Evolutionary conservation across 2,329 filamentous ascomycete genomes (phyloP).

Genomic region (Sordariomycetes sp.): DNA sequence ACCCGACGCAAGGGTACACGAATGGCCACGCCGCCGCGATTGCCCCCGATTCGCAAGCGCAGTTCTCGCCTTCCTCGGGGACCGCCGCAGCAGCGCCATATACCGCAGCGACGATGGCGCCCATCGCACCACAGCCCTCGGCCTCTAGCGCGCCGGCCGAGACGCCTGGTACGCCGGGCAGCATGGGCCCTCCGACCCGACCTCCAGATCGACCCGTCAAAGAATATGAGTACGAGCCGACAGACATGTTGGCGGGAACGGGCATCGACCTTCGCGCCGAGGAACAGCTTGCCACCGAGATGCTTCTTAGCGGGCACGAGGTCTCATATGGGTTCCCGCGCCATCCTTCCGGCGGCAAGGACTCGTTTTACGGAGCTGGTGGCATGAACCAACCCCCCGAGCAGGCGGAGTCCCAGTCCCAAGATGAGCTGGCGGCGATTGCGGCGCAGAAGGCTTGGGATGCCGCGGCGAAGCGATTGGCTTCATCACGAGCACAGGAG

Average conservation of each 20-base stretch:
- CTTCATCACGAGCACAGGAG: slow-evolving; percentile 50
- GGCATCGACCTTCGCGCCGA: slow-evolving; percentile 81
- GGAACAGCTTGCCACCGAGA: slow-evolving; percentile 63
- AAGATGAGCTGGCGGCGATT: slow-evolving; percentile 54
- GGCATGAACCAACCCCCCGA: slow-evolving; percentile 47
- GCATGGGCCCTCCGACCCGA: slow-evolving; percentile 47
- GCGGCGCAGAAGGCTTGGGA: slow-evolving; percentile 53
- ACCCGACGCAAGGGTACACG: slow-evolving; percentile 3
- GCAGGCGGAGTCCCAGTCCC: slow-evolving; percentile 30
- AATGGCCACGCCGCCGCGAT: slow-evolving; percentile 6
- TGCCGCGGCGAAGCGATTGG: slow-evolving; percentile 48
- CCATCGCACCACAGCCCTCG: slow-evolving; percentile 4
- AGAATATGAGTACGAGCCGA: slow-evolving; percentile 56
- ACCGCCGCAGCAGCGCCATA: slow-evolving; percentile 6
- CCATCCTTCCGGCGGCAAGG: slow-evolving; percentile 39
- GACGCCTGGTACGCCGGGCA: slow-evolving; percentile 4
- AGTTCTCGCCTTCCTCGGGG: neutral
- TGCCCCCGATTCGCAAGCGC: slow-evolving; percentile 9
- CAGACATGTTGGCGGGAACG: slow-evolving; percentile 71
- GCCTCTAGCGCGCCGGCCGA: slow-evolving; percentile 1
- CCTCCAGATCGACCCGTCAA: slow-evolving; percentile 50
- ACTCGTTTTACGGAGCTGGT: slow-evolving; percentile 51
- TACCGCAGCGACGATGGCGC: slow-evolving; percentile 10
- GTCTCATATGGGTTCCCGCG: slow-evolving; percentile 29
- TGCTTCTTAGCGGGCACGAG: slow-evolving; percentile 35